Evolutionary conservation across 2,329 filamentous ascomycete genomes (phyloP), one percentile per base, ranked within the genome.

Genomic region (Paecilomyces formosus): DNA sequence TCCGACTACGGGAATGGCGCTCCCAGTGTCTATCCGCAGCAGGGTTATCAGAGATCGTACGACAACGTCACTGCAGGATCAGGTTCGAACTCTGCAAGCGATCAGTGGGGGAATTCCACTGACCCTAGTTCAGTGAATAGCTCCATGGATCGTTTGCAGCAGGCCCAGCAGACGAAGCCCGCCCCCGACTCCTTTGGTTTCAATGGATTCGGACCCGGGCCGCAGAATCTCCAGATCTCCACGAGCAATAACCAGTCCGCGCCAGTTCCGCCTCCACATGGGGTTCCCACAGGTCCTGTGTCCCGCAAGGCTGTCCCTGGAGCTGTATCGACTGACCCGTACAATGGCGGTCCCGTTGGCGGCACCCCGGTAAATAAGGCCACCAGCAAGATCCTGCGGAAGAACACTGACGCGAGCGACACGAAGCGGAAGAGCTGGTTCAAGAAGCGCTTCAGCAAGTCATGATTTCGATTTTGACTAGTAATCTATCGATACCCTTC

Each of bases 111-210:
- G 58, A 92, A 94, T 73, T 87, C 88, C 63, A 96, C 91, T 60
- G 92, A 96, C 70, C 92, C 90, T 78, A 94, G 89, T 76, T 96
- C 92, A 70, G 89, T 96, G 70, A 96, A 96, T 76, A 95, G 90
- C 76, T 96, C 91, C 1, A 85, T 95, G 65, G 90, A 96, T 70
- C 87, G 90, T 61, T 79, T 86, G 24, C 78, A 81, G 59, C 82
- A 86, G 55, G 71, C 73, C 53, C 68, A 67, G 57, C 62, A 72
- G 55, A 64, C 65, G 72, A 58, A 67, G 68, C 54, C 66, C 74
- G 55, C 68, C 81, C 7, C 75, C 5, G 87, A 88, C 57, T 82
- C 81, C 62, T 90, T 90, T 66, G 88, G 88, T 55, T 87, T 87
- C 62, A 74, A 71, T 26, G 79, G 79, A 1, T 81, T 80, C 60